A percentile compares a stretch with the other conserved stretches of the same genome.
Conservation (phyloP, 805 yeast species). For the Candida gorgasii region DNA sequence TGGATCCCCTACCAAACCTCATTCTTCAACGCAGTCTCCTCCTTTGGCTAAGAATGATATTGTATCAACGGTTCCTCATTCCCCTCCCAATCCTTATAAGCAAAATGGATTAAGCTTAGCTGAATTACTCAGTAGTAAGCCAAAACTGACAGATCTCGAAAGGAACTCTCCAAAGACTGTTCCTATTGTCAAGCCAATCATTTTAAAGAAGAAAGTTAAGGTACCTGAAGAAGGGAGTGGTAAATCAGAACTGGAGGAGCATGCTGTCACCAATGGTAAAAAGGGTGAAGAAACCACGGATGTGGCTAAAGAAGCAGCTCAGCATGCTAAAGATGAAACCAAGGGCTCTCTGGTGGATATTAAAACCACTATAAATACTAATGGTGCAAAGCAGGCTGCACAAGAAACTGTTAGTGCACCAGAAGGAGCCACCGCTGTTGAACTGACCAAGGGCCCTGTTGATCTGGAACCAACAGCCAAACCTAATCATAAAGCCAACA, state of each 20-base stretch:
- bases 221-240: neutral
- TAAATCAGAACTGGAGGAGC: too few species aligned
- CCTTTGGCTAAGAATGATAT: neutral
- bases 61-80: conserved; percentile 1
- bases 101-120: conserved; percentile 32
- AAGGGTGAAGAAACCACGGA: neutral
- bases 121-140: conserved; percentile 31
- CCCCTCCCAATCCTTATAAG: conserved; percentile 8
- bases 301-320: conserved; percentile 6
- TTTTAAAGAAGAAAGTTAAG: conserved; percentile 36
- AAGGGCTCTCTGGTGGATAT: neutral
- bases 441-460: conserved; percentile 1
- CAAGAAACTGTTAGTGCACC: neutral
- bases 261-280: conserved; percentile 11
- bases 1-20: conserved; percentile 4
- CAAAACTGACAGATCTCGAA: conserved; percentile 12
- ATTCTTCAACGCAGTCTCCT: neutral
- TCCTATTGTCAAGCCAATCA: conserved; percentile 31
- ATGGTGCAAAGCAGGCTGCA: neutral
- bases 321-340: conserved; percentile 6
- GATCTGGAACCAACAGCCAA: conserved; percentile 1
- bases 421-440: too few species aligned
- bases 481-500: neutral
- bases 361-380: neutral
- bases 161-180: conserved; percentile 26